phyloP scores from a whole-genome alignment of 164 flowering plant species.

The Liquidambar formosana region DNA sequence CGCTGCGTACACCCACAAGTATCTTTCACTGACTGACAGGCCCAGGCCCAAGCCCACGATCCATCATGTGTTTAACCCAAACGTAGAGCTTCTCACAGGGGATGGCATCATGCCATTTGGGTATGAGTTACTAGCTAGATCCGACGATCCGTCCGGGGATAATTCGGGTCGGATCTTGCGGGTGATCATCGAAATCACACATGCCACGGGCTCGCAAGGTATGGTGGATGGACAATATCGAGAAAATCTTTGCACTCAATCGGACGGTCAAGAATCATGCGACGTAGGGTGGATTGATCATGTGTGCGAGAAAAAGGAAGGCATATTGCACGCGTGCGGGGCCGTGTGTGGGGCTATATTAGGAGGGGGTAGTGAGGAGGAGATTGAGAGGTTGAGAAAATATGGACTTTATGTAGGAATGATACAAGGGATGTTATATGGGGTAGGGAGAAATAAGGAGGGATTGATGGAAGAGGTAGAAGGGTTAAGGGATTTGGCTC shows the following conservation, averaged over 20 bases:
- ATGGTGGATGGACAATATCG: slow-evolving; percentile 36
- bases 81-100: slow-evolving; percentile 52
- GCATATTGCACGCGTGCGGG: slow-evolving; percentile 51
- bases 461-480: too few species aligned
- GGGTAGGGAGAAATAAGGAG: slow-evolving; percentile 9
- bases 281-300: slow-evolving; percentile 12
- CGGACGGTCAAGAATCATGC: background rate
- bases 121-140: slow-evolving; percentile 44
- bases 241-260: slow-evolving; percentile 10
- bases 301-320: slow-evolving; percentile 43
- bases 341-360: slow-evolving; percentile 77
- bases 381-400: slow-evolving; percentile 52
- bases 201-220: slow-evolving; percentile 56
- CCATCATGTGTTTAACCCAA: slow-evolving; percentile 29
- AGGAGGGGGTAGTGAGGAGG: slow-evolving; percentile 63
- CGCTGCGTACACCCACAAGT: slow-evolving; percentile 42
- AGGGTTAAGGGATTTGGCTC: too few species aligned
- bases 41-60: slow-evolving; percentile 9
- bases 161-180: slow-evolving; percentile 39
- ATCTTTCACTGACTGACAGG: slow-evolving; percentile 32
- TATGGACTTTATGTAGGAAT: slow-evolving; percentile 55
- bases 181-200: slow-evolving; percentile 54
- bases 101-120: slow-evolving; percentile 57
- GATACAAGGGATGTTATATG: slow-evolving; percentile 29
- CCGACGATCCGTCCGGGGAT: slow-evolving; percentile 19